Evolutionary conservation across 352 stramenopile genomes (phyloP), one percentile per base, ranked within the genome.

Genomic region (Pythium guiyangense): DNA sequence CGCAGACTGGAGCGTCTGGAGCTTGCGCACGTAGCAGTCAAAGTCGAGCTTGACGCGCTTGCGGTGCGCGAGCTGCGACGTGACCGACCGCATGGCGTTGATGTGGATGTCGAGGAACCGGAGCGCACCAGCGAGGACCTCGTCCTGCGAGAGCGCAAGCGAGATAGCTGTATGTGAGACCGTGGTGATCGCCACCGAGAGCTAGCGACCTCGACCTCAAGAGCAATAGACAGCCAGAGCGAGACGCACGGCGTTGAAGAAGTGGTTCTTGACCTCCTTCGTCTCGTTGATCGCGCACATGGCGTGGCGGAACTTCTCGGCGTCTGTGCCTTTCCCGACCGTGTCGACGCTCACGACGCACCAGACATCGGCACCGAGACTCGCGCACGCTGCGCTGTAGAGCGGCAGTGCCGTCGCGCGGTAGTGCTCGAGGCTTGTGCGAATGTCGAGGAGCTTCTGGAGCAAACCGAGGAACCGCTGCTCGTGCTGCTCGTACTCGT

Each of bases 231-330:
- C 4, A 34, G 29, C 3, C 6, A 34, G 29, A 27, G 12, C 45
- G 3, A 18, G 15, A 51, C 44, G 18, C 20, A 89, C 81, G 49
- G 79, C 79, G 54, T 86, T 88, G 63, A 87, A 86, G 43, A 79
- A 84, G 60, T 89, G 78, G 59, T 71, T 87, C 48, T 88, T 91
- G 47, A 75, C 71, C 57, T 87, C 79, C 43, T 88, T 88, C 12
- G 76, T 83, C 64, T 88, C 77, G 60, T 88, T 87, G 66, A 91
- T 80, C 11, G 79, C 68, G 56, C 80, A 86, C 77, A 89, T 88
- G 15, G 78, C 73, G 50, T 87, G 74, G 2, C 74, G 73, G 53
- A 92, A 90, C 53, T 85, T 84, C 63, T 88, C 77, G 3, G 81
- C 74, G 49, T 91, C 79, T 1, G 74, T 63, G 20, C 71, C 77